phyloP scores from a whole-genome alignment of 2,329 filamentous ascomycete species.

The Juglanconis oblonga region DNA sequence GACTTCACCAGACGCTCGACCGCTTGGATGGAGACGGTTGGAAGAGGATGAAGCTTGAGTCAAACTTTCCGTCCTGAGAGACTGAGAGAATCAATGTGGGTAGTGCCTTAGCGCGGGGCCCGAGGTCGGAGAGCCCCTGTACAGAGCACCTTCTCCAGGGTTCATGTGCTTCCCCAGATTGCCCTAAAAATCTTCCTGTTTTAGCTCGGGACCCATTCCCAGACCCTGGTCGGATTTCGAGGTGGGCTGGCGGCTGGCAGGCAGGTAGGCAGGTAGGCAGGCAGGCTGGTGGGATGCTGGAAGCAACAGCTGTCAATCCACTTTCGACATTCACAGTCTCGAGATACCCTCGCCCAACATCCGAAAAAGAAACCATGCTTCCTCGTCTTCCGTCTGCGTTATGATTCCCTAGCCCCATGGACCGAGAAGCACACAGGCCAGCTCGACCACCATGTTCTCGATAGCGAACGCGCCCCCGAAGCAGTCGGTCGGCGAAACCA shows the following conservation, averaged over 20 bases:
- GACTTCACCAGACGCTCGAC: too few relatives aligned
- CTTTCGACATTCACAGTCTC: neutral
- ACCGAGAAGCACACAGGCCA: constrained; percentile 1
- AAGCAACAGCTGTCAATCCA: constrained; percentile 7
- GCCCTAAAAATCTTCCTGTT: neutral
- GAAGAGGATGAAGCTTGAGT: constrained; percentile 1
- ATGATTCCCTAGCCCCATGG: constrained; percentile 15
- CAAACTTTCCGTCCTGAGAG: neutral
- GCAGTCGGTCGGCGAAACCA: constrained; percentile 94
- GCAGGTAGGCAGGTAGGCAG: neutral
- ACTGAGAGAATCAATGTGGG: neutral
- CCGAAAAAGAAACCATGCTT: too few relatives aligned
- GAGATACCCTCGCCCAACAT: too few relatives aligned
- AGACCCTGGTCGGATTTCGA: neutral
- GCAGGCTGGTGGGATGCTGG: neutral
- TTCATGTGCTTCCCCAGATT: neutral
- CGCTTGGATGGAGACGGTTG: too few relatives aligned
- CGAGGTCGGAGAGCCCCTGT: neutral
- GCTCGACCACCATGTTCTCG: constrained; percentile 53
- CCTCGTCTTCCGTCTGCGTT: neutral
- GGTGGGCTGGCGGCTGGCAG: neutral
- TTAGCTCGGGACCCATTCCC: neutral
- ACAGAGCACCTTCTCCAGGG: neutral
- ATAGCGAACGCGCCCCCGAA: constrained; percentile 77
- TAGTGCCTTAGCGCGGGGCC: neutral